Conservation (phyloP, 495 filamentous ascomycete species). For the Extremus antarcticus region DNA sequence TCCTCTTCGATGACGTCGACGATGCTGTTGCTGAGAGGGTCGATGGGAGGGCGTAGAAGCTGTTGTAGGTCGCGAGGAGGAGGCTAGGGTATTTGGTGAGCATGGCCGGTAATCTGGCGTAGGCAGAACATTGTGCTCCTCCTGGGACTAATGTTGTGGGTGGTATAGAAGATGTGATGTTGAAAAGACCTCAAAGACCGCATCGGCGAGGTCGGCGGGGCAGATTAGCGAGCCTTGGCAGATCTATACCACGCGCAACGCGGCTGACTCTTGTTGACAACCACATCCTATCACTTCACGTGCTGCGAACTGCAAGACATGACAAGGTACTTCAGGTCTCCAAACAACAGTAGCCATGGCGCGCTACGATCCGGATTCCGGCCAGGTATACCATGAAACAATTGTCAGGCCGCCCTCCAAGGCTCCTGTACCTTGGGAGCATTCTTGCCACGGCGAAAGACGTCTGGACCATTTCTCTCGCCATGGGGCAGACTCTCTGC, state of each 20-base stretch:
- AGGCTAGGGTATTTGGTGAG: conserved; percentile 17
- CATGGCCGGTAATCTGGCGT: conserved; percentile 8
- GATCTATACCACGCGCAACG: neutral
- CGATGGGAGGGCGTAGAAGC: conserved; percentile 9
- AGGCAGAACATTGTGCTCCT: neutral
- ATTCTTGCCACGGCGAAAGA: neutral
- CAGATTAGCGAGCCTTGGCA: neutral
- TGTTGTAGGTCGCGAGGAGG: conserved; percentile 10
- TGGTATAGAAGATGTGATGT: neutral
- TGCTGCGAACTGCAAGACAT: too few relatives aligned
- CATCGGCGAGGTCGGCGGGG: too few relatives aligned
- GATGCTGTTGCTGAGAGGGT: conserved; percentile 3
- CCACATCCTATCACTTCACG: too few relatives aligned
- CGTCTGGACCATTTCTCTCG: neutral
- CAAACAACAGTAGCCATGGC: neutral
- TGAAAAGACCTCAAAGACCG: neutral
- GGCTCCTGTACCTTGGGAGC: neutral
- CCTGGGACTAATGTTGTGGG: neutral
- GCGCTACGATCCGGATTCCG: neutral
- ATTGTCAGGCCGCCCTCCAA: neutral
- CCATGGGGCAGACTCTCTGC: neutral
- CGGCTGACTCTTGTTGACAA: too few relatives aligned
- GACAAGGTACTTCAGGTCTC: too few relatives aligned
- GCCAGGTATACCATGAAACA: neutral
- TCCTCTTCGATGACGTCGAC: conserved; percentile 17